A percentile compares a stretch with the other conserved stretches of the same genome.
phyloP scores from a whole-genome alignment of 305 asterid genomes.

The Plantago rigida region DNA sequence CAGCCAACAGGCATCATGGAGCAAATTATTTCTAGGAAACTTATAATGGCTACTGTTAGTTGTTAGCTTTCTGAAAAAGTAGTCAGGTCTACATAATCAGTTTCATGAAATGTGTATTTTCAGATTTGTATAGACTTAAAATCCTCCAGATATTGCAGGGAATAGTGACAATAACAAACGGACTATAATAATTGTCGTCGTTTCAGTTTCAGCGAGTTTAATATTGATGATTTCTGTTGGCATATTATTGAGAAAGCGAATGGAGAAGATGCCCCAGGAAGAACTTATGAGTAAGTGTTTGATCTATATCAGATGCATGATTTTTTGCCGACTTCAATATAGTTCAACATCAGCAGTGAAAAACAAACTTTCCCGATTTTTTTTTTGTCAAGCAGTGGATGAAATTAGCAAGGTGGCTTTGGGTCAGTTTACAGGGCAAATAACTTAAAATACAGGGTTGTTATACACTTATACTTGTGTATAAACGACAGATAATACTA shows the following conservation, averaged over 20 bases:
- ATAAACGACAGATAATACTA: no score
- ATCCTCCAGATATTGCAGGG: background rate
- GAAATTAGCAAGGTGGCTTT: conserved; percentile 33
- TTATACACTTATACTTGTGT: no score
- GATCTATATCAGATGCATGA: background rate
- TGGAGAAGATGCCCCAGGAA: conserved; percentile 10
- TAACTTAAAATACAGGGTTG: background rate
- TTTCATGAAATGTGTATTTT: no score
- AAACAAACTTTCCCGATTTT: background rate
- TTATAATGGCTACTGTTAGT: no score
- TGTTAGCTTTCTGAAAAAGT: no score
- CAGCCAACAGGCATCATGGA: background rate
- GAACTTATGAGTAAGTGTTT: conserved; percentile 10
- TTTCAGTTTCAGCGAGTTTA: conserved; percentile 18
- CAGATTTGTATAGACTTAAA: no score
- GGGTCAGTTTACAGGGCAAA: conserved; percentile 49
- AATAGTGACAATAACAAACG: conserved; percentile 12
- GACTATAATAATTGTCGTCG: conserved; percentile 18
- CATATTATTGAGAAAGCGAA: conserved; percentile 20
- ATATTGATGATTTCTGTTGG: conserved; percentile 22
- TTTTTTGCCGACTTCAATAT: background rate
- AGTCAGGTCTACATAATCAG: no score
- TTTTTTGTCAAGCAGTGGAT: background rate
- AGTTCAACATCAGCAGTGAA: background rate
- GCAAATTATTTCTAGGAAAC: background rate